Evolutionary conservation across 495 filamentous ascomycete species (phyloP), one percentile per base, ranked within the genome.

Genomic region (Penicillium verhagenii): DNA sequence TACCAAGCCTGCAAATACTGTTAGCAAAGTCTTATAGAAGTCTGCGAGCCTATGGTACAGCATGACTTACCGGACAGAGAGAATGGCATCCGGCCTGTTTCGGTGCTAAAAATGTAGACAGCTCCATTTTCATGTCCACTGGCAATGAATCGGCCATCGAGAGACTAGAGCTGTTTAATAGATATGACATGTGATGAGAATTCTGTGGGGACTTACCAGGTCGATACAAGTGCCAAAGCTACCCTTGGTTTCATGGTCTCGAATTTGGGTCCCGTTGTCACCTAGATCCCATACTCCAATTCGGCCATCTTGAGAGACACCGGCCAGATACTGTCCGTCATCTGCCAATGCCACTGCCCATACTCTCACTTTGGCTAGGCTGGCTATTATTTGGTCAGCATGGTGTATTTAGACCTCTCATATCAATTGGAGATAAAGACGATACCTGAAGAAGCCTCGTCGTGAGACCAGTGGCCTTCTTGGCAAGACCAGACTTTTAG

Each of bases 81-180:
- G 70, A 96, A 94, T 3, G 87, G 77, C 69, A 97, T 82, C 47
- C 89, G 85, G 14, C 88, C 90, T 0, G 89, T 91, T 62, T 90
- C 86, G 63, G 96, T 96, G 70, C 86, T 91, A 76, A 97, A 97
- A 33, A 98, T 86, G 64, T 96, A 96, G 47, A 98, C 82, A n/a
- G 83, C 86, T 21, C 94, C 94, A 67, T 89, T 96, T 68, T 96
- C 85, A 70, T 98, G 95, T 0, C 94, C 94, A 52, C 86, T 92
- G 8, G 93, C 94, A 44, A 92, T 91, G 61, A 93, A 85, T 53
- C 81, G 83, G 48, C 92, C 93, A 70, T 98, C 88, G 25, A 79
- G 54, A 47, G 84, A 87, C 85, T 87, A 52, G 26, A 45, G 21
- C 55, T 4, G 60, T 63, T n/a, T 14, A 61, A 49, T 18, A 43